Percentiles rank a stretch among this genome's conserved stretches.
These are phyloP conservation scores for Cytospora piceicola DNA, from an alignment of 2,329 filamentous ascomycete genomes.

Conservation along the genomic window DNA sequence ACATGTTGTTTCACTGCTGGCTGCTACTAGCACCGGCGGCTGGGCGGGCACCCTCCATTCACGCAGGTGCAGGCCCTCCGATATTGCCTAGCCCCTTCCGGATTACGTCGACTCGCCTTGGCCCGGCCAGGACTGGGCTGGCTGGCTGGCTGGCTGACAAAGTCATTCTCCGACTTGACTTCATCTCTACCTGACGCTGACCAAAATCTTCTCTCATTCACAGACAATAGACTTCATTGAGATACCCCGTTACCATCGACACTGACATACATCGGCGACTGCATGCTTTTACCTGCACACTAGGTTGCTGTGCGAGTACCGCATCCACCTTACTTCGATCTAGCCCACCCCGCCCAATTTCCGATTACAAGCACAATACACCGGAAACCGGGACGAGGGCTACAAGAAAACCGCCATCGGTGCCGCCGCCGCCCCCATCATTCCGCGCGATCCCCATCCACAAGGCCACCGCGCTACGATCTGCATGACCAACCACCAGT, in stretches of 20 bases:
- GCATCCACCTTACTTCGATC: slow-evolving; percentile 11
- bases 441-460: neutral
- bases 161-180: slow-evolving; percentile 24
- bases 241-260: slow-evolving; percentile 27
- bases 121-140: slow-evolving; percentile 14
- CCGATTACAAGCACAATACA: slow-evolving; percentile 1
- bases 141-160: slow-evolving; percentile 25
- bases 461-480: slow-evolving; percentile 9
- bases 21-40: slow-evolving; percentile 4
- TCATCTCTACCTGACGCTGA: slow-evolving; percentile 22
- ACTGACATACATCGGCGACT: slow-evolving; percentile 19
- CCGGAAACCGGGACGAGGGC: neutral
- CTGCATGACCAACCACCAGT: slow-evolving; percentile 27
- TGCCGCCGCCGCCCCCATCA: neutral
- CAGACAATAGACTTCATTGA: slow-evolving; percentile 29
- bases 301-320: slow-evolving; percentile 23
- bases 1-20: slow-evolving; percentile 25
- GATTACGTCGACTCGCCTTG: slow-evolving; percentile 23
- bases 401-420: slow-evolving; percentile 11
- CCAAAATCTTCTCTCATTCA: slow-evolving; percentile 17
- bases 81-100: slow-evolving; percentile 19
- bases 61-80: slow-evolving; percentile 1
- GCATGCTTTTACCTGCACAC: slow-evolving; percentile 24
- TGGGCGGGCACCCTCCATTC: neutral
- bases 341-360: slow-evolving; percentile 3